Evolutionary conservation across 2,329 filamentous ascomycete species (phyloP), one percentile per base, ranked within the genome.

Genomic region (Zymoseptoria passerinii): DNA sequence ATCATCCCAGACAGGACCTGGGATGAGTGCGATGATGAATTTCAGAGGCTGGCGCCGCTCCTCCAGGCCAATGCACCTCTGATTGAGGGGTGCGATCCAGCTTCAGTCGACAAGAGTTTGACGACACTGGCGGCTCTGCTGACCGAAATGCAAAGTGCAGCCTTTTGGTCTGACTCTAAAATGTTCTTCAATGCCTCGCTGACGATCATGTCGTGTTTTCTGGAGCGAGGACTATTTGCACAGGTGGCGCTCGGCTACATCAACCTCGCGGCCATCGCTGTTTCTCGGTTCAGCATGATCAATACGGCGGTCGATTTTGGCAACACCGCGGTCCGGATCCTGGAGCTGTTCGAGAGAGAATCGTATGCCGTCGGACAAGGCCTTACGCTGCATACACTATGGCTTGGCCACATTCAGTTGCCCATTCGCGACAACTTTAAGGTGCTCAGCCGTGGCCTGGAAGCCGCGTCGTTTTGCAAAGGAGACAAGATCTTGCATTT

Each of bases 11-110:
- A 85, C 1, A 77, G 83, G 2, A 86, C 86, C 1, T 91, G 85
- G 70, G 85, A 92, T 65, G 83, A 87, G 65, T 95, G 90, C 67
- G 92, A 96, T 68, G 75, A 76, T 18, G 83, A 87, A 56, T 96
- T 94, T 66, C 80, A 85, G 64, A 78, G 55, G 20, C 73, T 63
- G 65, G 66, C 64, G 44, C 68, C 58, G 52, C 48, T 68, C 6
- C 57, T 72, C 19, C 58, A 67, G 48, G 52, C 54, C 0, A 61
- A 59, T 16, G 60, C 57, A 6, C 59, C 62, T 9, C 56, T 65
- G 9, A 44, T 63, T 8, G 63, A 61, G 3, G 55, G 63, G 6
- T 8, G 6, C 16, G 29, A 40, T 18, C 52, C 54, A 1, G 60
- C 18, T 80, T 78, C 2, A 80, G 70, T 74, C 0, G 76, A 87